Evolutionary conservation across 202 grass and related monocot species (phyloP), one percentile per base, ranked within the genome.

Genomic region (Musa balbisiana): DNA sequence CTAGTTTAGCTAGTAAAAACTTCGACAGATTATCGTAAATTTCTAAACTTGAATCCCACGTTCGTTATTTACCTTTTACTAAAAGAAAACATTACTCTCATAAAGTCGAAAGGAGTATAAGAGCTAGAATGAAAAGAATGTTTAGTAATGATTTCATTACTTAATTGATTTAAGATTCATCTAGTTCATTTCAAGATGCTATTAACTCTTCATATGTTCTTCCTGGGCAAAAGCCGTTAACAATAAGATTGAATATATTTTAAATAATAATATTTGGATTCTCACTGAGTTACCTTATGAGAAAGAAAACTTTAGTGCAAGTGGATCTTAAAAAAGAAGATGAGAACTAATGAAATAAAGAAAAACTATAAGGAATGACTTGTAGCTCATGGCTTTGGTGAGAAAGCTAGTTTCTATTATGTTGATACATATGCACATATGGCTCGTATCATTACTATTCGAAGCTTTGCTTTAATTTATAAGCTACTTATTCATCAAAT

Each of bases 291-390:
- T 80, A 43, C 51, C 77, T 25, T 15, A 16, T 12, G 22, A 12
- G 22, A n/a, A 21, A 24, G 9, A 24, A 71, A 60, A 70, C 50
- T n/a, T n/a, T 13, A 24, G 2, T 73, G 56, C 50, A 80, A 65
- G 14, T 80, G 69, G 69, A 71, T 70, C 27, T 79, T 79, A 20
- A 71, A 49, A 71, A 79, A 71, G 12, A 80, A 79, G 5, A 80
- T 80, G 16, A 72, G 12, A 59, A 49, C 13, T 9, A 20, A 80
- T 80, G 49, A 64, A n/a, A 17, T 8, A 24, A 12, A 72, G 24
- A 21, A 72, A 53, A 80, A 51, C 56, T 80, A 62, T 22, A 80
- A 80, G n/a, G 65, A 33, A 53, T 55, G 21, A 71, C 29, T 71
- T 27, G 64, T 80, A 50, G 50, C 29, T 43, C 15, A 80, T 55